phyloP scores from a whole-genome alignment of 2,329 filamentous ascomycete species.

The Talaromyces sp. region DNA sequence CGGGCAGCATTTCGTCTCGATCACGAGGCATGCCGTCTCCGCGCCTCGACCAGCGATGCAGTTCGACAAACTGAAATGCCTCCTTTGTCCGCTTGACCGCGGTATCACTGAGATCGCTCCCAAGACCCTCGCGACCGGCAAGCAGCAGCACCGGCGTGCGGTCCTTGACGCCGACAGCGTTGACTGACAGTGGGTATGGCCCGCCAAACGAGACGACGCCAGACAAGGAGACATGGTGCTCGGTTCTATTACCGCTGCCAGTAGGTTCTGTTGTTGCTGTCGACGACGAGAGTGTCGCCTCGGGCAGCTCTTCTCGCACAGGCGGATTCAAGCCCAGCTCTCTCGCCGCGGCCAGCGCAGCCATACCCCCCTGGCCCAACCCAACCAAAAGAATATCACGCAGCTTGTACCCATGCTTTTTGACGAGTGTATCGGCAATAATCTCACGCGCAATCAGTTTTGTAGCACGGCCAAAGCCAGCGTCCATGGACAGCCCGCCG shows the following conservation, averaged over 20 bases:
- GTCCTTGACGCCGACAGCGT: conserved; percentile 27
- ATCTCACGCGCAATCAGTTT: conserved; percentile 48
- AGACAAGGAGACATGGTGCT: conserved; percentile 21
- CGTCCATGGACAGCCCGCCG: conserved; percentile 57
- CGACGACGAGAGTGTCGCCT: background rate
- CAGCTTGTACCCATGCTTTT: conserved; percentile 55
- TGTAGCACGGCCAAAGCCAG: conserved; percentile 53
- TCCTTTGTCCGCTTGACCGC: conserved; percentile 60
- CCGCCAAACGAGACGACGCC: conserved; percentile 43
- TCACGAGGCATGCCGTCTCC: conserved; percentile 80
- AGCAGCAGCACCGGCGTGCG: conserved; percentile 40
- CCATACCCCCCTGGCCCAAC: conserved; percentile 63
- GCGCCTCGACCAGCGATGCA: conserved; percentile 63
- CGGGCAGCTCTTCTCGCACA: conserved; percentile 2
- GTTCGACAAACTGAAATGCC: conserved; percentile 63
- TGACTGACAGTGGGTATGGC: conserved; percentile 32
- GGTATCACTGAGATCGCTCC: conserved; percentile 55
- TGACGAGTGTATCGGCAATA: conserved; percentile 49
- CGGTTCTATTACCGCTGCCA: conserved; percentile 11
- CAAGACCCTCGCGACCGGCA: conserved; percentile 31
- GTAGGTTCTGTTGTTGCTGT: background rate
- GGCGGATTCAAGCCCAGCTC: conserved; percentile 27
- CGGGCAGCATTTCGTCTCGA: conserved; percentile 79
- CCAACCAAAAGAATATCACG: conserved; percentile 62
- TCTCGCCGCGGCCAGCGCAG: conserved; percentile 55